Evolutionary conservation across 768 basidiomycete genomes (phyloP).

Genomic region (Amanita polypyramis): DNA sequence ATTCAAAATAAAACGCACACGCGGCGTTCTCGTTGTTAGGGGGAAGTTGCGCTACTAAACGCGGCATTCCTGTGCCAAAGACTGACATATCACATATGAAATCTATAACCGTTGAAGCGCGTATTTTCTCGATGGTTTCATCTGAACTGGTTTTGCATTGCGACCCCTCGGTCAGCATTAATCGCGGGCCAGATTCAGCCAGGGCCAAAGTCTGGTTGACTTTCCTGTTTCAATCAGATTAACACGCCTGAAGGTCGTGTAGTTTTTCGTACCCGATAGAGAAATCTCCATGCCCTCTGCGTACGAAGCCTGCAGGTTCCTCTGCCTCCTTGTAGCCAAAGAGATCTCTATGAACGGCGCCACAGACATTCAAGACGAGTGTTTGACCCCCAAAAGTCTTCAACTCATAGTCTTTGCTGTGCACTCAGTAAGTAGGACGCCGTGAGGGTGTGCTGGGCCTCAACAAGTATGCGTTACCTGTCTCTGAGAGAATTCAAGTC

Average conservation of each 20-base stretch:
- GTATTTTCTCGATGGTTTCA: conserved; percentile 21
- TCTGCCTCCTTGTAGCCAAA: conserved; percentile 44
- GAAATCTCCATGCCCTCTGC: conserved; percentile 55
- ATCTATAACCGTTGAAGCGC: conserved; percentile 57
- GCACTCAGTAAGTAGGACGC: conserved; percentile 6
- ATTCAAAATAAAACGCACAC: conserved; percentile 80
- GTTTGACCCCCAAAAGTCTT: conserved; percentile 33
- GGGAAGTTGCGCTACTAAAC: conserved; percentile 60
- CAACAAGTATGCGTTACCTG: conserved; percentile 27
- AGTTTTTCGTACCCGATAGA: conserved; percentile 49
- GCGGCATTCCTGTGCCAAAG: conserved; percentile 40
- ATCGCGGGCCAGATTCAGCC: conserved; percentile 39
- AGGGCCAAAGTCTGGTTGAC: conserved; percentile 56
- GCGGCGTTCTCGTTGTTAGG: conserved; percentile 47
- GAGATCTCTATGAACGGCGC: conserved; percentile 39
- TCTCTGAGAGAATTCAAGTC: conserved; percentile 54
- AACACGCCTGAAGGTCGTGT: background rate
- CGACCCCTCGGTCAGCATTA: conserved; percentile 55
- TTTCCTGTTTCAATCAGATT: conserved; percentile 23
- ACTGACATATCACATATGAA: conserved; percentile 70
- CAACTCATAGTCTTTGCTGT: conserved; percentile 57
- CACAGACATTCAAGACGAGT: conserved; percentile 58
- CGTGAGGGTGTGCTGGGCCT: background rate
- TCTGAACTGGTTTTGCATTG: conserved; percentile 40
- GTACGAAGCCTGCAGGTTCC: conserved; percentile 54